Evolutionary conservation across 2,329 filamentous ascomycete species (phyloP).

Genomic region (Pseudogymnoascus sp.): DNA sequence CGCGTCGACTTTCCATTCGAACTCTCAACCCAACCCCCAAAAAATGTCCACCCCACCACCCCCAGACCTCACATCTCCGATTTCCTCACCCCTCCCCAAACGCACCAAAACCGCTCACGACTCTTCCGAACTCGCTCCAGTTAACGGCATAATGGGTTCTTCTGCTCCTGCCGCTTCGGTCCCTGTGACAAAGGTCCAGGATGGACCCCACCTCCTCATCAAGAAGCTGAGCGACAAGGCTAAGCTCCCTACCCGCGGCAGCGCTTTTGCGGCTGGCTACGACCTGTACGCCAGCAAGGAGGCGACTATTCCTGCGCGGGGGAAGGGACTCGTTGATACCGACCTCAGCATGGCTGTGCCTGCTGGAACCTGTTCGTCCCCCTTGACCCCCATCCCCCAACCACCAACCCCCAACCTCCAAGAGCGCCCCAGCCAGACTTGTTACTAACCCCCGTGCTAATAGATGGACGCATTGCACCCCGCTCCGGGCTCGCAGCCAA

Average conservation of each 20-base stretch:
- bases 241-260: conserved; percentile 79
- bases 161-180: not conserved
- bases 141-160: not conserved
- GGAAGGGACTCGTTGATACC: conserved; percentile 81
- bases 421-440: not conserved
- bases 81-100: conserved; percentile 24
- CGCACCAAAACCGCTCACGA: conserved; percentile 11
- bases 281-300: conserved; percentile 78
- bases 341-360: conserved; percentile 89
- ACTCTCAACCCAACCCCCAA: not conserved
- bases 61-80: conserved; percentile 17
- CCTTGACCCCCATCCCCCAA: not conserved
- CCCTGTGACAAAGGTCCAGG: not conserved
- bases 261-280: conserved; percentile 84
- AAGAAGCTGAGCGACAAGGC: conserved; percentile 79
- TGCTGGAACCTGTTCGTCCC: conserved; percentile 69
- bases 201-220: conserved; percentile 39
- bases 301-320: conserved; percentile 68
- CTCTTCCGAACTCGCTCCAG: not conserved
- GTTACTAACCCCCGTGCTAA: not conserved
- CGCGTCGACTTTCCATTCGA: not conserved
- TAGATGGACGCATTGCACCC: conserved; percentile 83
- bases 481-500: conserved; percentile 88
- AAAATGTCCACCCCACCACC: conserved; percentile 4
- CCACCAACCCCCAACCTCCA: not conserved